Conservation (phyloP, 306 rosid genomes). For the Coriaria nepalensis region DNA sequence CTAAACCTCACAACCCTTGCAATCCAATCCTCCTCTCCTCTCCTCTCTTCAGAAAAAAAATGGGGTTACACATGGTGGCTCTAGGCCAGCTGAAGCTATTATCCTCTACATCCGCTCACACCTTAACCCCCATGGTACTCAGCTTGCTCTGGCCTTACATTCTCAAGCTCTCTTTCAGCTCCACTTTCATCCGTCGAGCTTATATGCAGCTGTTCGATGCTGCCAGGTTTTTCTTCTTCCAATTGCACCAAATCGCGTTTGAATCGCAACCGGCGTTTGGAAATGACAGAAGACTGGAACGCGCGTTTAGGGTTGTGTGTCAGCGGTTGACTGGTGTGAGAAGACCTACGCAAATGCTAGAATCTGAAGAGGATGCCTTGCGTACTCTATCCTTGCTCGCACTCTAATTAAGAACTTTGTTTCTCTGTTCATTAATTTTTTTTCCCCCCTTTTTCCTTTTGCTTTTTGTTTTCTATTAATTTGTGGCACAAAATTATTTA, state of each 20-base stretch:
- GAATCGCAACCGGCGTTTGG: constrained; percentile 3
- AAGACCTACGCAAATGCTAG: background rate
- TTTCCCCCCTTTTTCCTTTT: too few species aligned
- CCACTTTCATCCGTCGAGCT: constrained; percentile 13
- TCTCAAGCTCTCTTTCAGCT: constrained; percentile 17
- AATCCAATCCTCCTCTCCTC: too few species aligned
- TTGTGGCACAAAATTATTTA: too few species aligned
- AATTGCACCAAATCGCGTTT: constrained; percentile 23
- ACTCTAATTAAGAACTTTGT: too few species aligned
- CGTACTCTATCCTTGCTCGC: constrained; percentile 14
- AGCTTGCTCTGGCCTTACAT: constrained; percentile 6
- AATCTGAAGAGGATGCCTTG: constrained; percentile 4
- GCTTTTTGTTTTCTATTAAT: too few species aligned
- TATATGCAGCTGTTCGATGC: constrained; percentile 14
- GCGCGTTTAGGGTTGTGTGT: constrained; percentile 16
- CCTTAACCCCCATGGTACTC: constrained; percentile 7
- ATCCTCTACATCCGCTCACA: constrained; percentile 1
- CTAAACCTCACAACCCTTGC: too few species aligned
- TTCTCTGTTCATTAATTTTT: too few species aligned
- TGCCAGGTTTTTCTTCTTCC: constrained; percentile 27
- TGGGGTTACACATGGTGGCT: background rate
- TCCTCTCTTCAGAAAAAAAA: too few species aligned
- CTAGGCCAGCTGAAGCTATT: constrained; percentile 10
- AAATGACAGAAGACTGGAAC: constrained; percentile 18
- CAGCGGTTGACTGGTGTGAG: constrained; percentile 1